Base-by-base conservation (phyloP, 805 yeast genomes). In the Saccharomycopsis sp. region DNA sequence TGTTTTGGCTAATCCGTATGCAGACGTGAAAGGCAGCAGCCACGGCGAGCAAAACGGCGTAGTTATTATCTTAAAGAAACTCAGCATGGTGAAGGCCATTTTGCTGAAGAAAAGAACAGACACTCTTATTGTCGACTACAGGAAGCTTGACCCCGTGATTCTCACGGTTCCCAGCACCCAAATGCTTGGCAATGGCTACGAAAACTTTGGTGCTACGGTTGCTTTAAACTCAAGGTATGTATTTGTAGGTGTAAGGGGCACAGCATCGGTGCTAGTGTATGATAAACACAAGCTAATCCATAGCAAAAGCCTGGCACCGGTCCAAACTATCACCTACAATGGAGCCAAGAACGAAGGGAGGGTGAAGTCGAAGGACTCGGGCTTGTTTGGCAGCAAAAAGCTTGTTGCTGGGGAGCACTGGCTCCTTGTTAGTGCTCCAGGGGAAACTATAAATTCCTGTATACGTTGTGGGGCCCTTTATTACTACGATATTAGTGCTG, bases 391-490 rank as follows among this genome's bases (percentile, higher is more conserved):
- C 4, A 62, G 58, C 24, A 59, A 65, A 34, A 59, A 5, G 12
- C 37, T 61, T 24, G 63, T 70, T 12, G 16, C 51, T 2, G 67
- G 65, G 2, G 66, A 65, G 14, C 62, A 63, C 8, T 64, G 63
- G 55, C 52, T 78, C 63, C 73, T 63, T 58, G 34, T 66, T 62
- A 65, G 73, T 58, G 66, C 72, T 4, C 67, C 66, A 21, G 61
- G 70, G 2, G 69, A 67, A 44, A 59, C 75, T 0, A 57, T 65
- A 12, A 66, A 59, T 0, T 34, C 53, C 0, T 70, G 75, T 59
- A 53, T 65, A 8, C 68, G 73, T 44, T 69, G 78, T 53, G 87
- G 86, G 2, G 67, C 72, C 2, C 71, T 74, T 0, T 71, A 73
- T 57, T 59, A 73, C 1, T 77, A 73, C 44, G 24, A 51, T 14